A percentile compares a stretch with the other conserved stretches of the same genome.
These are phyloP conservation scores for Fusarium sulawesiense DNA, from an alignment of 2,329 filamentous ascomycete species.

Conservation along the genomic window DNA sequence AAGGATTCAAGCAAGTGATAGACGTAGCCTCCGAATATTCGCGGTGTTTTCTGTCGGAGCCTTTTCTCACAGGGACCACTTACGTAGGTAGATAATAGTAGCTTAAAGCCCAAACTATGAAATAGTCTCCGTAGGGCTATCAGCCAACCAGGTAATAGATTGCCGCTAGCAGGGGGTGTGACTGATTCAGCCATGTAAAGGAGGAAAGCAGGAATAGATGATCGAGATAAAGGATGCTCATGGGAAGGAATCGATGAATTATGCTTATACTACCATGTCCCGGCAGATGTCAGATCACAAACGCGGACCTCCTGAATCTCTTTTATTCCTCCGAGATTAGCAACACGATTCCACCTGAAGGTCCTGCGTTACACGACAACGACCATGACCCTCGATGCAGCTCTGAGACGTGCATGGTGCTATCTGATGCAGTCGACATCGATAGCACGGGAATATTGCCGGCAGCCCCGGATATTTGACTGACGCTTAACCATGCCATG, in stretches of 20 bases:
- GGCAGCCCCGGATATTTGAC: conserved; percentile 16
- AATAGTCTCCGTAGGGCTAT: conserved; percentile 2
- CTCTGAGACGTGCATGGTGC: conserved; percentile 6
- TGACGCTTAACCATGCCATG: conserved; percentile 9
- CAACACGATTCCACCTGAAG: background rate
- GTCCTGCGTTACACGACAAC: background rate
- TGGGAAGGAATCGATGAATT: background rate
- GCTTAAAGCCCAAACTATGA: background rate
- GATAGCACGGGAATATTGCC: conserved; percentile 13
- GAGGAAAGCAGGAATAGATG: background rate
- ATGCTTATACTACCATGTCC: background rate
- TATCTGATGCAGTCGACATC: conserved; percentile 2
- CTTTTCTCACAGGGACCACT: background rate
- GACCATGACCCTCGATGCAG: background rate
- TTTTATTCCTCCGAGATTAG: background rate
- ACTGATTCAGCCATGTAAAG: background rate
- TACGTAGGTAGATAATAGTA: background rate
- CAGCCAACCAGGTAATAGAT: background rate
- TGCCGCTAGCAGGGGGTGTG: conserved; percentile 5
- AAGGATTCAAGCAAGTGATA: background rate
- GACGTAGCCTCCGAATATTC: background rate
- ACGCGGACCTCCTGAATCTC: background rate
- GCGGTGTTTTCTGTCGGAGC: background rate
- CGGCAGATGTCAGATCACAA: background rate
- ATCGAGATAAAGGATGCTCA: conserved; percentile 5